Percentiles rank a stretch among this genome's conserved stretches.
These are phyloP conservation scores for Lojkania enalia DNA, from an alignment of 2,329 filamentous ascomycete species.

Conservation along the genomic window DNA sequence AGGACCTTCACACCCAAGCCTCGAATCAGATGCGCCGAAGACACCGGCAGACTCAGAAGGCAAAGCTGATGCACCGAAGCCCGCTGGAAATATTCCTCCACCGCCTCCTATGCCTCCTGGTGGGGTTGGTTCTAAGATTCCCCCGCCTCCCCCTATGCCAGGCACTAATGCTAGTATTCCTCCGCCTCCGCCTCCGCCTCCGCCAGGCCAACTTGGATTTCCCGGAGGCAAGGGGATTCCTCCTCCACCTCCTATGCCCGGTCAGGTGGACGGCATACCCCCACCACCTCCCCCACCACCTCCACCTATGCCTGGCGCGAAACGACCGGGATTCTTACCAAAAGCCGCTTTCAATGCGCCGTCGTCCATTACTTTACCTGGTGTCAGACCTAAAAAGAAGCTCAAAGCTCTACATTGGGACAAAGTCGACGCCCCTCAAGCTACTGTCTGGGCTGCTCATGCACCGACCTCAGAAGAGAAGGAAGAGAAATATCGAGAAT, in stretches of 20 bases:
- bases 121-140: conserved; percentile 42
- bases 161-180: conserved; percentile 48
- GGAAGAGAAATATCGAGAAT: conserved; percentile 93
- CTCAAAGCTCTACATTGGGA: conserved; percentile 99
- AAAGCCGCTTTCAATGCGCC: conserved; percentile 60
- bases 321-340: conserved; percentile 72
- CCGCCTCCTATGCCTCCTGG: conserved; percentile 54
- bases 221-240: conserved; percentile 45
- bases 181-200: conserved; percentile 53
- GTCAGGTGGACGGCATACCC: conserved; percentile 48
- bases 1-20: conserved; percentile 73
- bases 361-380: conserved; percentile 70
- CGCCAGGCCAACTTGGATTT: conserved; percentile 50
- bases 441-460: conserved; percentile 90
- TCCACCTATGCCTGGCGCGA: conserved; percentile 62
- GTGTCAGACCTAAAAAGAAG: conserved; percentile 95
- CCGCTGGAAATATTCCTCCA: conserved; percentile 42
- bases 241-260: conserved; percentile 56
- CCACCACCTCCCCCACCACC: conserved; percentile 60
- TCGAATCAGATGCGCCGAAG: conserved; percentile 70
- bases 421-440: conserved; percentile 89
- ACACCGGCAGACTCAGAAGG: conserved; percentile 66
- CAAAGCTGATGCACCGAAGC: conserved; percentile 55
- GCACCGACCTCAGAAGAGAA: conserved; percentile 83
- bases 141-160: conserved; percentile 53